These are phyloP conservation scores for Nematocida parisii DNA, from an alignment of 371 early-diverging fungal species.

Conservation along the genomic window DNA sequence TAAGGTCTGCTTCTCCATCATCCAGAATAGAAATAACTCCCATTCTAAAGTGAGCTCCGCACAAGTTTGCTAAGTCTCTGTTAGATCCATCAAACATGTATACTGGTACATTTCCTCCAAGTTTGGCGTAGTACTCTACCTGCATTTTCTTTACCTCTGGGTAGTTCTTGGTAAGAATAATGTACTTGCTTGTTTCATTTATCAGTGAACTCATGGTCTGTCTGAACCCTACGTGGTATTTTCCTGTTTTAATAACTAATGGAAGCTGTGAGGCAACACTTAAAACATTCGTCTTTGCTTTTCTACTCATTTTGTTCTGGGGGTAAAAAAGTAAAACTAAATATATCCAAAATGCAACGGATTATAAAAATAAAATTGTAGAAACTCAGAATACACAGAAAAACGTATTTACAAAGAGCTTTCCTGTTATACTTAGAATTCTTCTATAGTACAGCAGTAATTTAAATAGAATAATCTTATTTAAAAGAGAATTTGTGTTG, in stretches of 20 bases:
- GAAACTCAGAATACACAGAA: no score
- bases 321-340: slow-evolving; percentile 29
- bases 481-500: no score
- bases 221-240: slow-evolving; percentile 69
- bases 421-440: no score
- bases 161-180: slow-evolving; percentile 68
- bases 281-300: slow-evolving; percentile 43
- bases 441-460: no score
- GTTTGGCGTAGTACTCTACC: slow-evolving; percentile 69
- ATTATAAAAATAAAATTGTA: not conserved
- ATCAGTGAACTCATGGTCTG: slow-evolving; percentile 63
- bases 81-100: slow-evolving; percentile 69
- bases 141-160: slow-evolving; percentile 65
- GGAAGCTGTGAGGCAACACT: slow-evolving; percentile 66
- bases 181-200: slow-evolving; percentile 62
- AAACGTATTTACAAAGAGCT: no score
- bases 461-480: no score
- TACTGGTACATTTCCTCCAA: slow-evolving; percentile 69
- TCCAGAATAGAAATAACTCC: slow-evolving; percentile 70
- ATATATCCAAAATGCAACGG: slow-evolving; percentile 5
- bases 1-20: slow-evolving; percentile 70
- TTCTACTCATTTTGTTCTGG: slow-evolving; percentile 51
- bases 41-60: slow-evolving; percentile 65
- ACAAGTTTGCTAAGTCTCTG: slow-evolving; percentile 66
- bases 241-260: slow-evolving; percentile 70